These are phyloP conservation scores for Plasmodium ovale DNA, from an alignment of 169 alveolate species.

Conservation along the genomic window DNA sequence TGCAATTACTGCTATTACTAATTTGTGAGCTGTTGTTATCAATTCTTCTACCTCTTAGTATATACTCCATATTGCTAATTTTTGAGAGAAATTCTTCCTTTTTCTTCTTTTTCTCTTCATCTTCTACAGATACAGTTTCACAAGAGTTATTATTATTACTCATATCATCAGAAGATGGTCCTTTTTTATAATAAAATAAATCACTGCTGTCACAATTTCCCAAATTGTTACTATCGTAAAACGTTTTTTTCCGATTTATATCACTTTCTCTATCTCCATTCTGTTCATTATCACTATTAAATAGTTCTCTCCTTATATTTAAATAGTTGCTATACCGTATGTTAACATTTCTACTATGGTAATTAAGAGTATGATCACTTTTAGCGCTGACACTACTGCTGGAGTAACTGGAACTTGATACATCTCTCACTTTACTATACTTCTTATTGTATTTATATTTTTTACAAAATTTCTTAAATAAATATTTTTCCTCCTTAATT, in stretches of 20 bases:
- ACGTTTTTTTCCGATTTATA: background rate
- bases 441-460: background rate
- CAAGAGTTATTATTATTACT: constrained; percentile 3
- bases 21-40: background rate
- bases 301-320: constrained; percentile 14
- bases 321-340: constrained; percentile 21
- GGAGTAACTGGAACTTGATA: constrained; percentile 4
- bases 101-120: background rate
- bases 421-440: background rate
- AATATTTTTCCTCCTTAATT: constrained; percentile 64
- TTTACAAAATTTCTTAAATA: constrained; percentile 40
- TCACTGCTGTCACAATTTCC: constrained; percentile 34
- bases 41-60: background rate
- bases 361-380: constrained; percentile 18
- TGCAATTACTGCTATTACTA: background rate
- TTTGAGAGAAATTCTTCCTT: background rate
- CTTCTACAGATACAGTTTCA: constrained; percentile 7
- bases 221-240: constrained; percentile 31
- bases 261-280: background rate
- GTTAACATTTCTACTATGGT: background rate
- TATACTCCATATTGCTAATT: background rate
- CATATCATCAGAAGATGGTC: background rate
- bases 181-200: constrained; percentile 22
- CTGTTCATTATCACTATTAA: background rate
- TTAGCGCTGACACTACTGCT: constrained; percentile 19